Percentiles rank a stretch among this genome's conserved stretches.
These are phyloP conservation scores for Symbiodinium natans DNA, from an alignment of 73 alveolate species.

Conservation along the genomic window DNA sequence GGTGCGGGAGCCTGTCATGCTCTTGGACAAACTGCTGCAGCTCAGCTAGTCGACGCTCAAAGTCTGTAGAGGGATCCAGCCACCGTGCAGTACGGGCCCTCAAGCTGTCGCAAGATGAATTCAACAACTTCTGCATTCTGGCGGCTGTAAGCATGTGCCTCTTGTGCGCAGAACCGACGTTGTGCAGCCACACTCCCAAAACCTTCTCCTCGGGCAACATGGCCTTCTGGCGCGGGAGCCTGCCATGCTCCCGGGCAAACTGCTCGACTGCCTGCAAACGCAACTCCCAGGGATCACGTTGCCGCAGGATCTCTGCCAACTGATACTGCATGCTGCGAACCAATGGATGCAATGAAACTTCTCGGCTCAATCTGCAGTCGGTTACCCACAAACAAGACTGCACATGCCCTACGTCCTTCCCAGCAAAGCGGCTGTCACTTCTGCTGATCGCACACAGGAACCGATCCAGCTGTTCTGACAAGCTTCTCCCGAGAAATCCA, in stretches of 20 bases:
- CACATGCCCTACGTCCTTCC: not conserved
- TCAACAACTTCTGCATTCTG: not conserved
- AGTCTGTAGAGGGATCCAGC: not conserved
- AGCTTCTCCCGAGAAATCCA: too few relatives aligned
- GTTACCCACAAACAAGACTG: not conserved
- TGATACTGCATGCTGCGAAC: not conserved
- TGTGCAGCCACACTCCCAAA: slow-evolving; percentile 9
- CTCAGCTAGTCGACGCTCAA: not conserved
- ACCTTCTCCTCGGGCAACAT: not conserved
- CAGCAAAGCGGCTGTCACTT: slow-evolving; percentile 3
- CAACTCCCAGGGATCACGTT: not conserved
- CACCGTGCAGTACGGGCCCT: not conserved
- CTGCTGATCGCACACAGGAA: not conserved
- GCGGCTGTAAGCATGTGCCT: not conserved
- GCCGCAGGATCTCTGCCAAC: not conserved
- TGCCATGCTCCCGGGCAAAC: not conserved
- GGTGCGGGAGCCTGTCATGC: not conserved
- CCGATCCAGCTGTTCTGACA: slow-evolving; percentile 1
- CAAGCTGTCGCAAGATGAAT: not conserved
- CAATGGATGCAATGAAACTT: not conserved
- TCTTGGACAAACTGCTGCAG: not conserved
- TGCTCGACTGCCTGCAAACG: not conserved
- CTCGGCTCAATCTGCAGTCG: not conserved
- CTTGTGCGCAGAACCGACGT: not conserved
- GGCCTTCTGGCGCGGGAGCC: not conserved